Evolutionary conservation across 441 rosid genomes (phyloP).

Genomic region (Erysimum cheiri): DNA sequence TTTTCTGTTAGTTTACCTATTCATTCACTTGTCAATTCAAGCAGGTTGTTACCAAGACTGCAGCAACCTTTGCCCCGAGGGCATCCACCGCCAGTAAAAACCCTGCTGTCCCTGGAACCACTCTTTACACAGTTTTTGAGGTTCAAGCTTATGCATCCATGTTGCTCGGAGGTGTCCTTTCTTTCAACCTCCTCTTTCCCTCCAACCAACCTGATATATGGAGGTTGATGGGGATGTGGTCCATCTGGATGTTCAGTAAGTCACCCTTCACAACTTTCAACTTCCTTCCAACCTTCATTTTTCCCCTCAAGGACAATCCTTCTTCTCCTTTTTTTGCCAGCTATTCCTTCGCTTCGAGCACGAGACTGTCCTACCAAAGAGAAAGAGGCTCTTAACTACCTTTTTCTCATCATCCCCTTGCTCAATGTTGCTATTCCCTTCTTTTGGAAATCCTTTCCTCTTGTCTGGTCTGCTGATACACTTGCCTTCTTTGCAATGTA

Average conservation of each 20-base stretch:
- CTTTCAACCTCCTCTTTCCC: constrained; percentile 88
- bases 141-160: constrained; percentile 83
- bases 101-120: constrained; percentile 91
- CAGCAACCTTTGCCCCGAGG: constrained; percentile 95
- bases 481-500: constrained; percentile 88
- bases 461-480: constrained; percentile 95
- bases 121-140: constrained; percentile 88
- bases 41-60: constrained; percentile 93
- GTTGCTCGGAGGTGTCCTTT: constrained; percentile 82
- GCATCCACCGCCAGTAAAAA: constrained; percentile 89
- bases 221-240: constrained; percentile 99
- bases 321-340: constrained; percentile 49
- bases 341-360: constrained; percentile 93
- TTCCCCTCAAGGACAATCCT: neutral
- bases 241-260: constrained; percentile 99
- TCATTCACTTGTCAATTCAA: constrained; percentile 17
- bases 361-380: constrained; percentile 91
- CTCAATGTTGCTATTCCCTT: constrained; percentile 86
- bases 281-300: neutral
- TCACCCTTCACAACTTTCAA: constrained; percentile 5
- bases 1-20: neutral
- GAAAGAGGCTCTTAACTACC: constrained; percentile 95
- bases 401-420: constrained; percentile 80
- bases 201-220: constrained; percentile 89
- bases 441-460: constrained; percentile 89